phyloP scores from a whole-genome alignment of 306 rosid genomes.

The Lupinus albus region DNA sequence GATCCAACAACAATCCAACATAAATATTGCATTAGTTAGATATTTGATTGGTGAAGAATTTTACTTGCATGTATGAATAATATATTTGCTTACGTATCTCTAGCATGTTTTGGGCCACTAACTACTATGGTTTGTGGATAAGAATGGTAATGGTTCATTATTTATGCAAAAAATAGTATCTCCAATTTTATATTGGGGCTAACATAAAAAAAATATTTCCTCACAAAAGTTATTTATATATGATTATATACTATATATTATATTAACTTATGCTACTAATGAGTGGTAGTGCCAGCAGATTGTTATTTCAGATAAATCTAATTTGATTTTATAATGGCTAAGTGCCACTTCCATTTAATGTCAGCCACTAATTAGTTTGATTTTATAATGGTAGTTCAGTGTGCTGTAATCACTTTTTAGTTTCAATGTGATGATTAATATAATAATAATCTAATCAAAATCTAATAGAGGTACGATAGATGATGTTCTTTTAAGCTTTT shows the following conservation, averaged over 20 bases:
- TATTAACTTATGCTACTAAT: too few species aligned
- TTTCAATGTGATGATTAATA: neutral
- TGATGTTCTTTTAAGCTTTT: neutral
- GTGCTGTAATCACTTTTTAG: neutral
- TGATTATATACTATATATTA: too few species aligned
- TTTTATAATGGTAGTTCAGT: neutral
- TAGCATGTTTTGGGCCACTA: too few species aligned
- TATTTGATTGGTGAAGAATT: constrained; percentile 30
- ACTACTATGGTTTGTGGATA: too few species aligned
- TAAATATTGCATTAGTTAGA: neutral
- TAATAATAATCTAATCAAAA: constrained; percentile 30
- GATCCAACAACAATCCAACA: neutral
- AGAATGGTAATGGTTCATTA: too few species aligned
- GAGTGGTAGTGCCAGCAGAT: too few species aligned
- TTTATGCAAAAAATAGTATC: too few species aligned
- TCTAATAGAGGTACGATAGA: neutral
- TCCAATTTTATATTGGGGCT: too few species aligned
- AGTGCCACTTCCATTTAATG: constrained; percentile 39
- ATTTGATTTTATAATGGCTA: constrained; percentile 28
- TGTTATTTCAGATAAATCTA: too few species aligned
- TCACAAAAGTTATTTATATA: too few species aligned
- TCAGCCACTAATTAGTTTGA: constrained; percentile 36
- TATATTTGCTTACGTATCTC: constrained; percentile 26
- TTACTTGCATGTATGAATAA: constrained; percentile 37
- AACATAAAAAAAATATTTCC: too few species aligned